Percentiles rank a stretch among this genome's conserved stretches.
These are phyloP conservation scores for Boletus tylopilopsis DNA, from an alignment of 768 basidiomycete genomes.

Conservation along the genomic window DNA sequence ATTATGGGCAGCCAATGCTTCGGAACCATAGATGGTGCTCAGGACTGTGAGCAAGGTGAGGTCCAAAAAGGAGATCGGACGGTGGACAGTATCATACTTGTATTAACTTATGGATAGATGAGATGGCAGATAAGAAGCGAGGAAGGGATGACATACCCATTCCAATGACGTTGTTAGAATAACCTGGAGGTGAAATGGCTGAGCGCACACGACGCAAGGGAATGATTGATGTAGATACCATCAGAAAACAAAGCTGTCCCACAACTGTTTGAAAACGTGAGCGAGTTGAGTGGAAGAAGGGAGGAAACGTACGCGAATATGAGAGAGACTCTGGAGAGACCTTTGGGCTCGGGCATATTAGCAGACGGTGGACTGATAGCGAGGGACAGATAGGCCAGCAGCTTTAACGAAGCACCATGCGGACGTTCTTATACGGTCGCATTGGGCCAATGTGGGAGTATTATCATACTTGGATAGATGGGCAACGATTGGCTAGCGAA, in stretches of 20 bases:
- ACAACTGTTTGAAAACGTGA: constrained; percentile 44
- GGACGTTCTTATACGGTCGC: constrained; percentile 7
- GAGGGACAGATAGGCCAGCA: background rate
- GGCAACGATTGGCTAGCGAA: constrained; percentile 10
- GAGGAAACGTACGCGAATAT: constrained; percentile 70
- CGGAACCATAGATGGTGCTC: constrained; percentile 62
- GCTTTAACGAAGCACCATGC: background rate
- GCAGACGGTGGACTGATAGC: background rate
- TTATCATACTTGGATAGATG: background rate
- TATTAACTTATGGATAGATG: constrained; percentile 50
- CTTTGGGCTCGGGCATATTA: constrained; percentile 18
- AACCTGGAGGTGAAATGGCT: constrained; percentile 43
- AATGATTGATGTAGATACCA: constrained; percentile 39
- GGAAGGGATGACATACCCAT: constrained; percentile 46
- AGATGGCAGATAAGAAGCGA: background rate
- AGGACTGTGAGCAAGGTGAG: constrained; percentile 47
- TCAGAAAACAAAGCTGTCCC: constrained; percentile 88
- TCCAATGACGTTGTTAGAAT: constrained; percentile 79
- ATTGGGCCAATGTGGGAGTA: background rate
- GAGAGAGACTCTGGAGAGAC: constrained; percentile 61
- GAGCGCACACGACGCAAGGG: background rate
- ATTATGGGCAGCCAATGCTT: constrained; percentile 46
- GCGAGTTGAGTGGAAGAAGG: background rate
- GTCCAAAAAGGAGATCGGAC: background rate
- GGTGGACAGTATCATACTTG: constrained; percentile 40